Evolutionary conservation across 495 filamentous ascomycete species (phyloP).

Genomic region (Penicillium steckii): DNA sequence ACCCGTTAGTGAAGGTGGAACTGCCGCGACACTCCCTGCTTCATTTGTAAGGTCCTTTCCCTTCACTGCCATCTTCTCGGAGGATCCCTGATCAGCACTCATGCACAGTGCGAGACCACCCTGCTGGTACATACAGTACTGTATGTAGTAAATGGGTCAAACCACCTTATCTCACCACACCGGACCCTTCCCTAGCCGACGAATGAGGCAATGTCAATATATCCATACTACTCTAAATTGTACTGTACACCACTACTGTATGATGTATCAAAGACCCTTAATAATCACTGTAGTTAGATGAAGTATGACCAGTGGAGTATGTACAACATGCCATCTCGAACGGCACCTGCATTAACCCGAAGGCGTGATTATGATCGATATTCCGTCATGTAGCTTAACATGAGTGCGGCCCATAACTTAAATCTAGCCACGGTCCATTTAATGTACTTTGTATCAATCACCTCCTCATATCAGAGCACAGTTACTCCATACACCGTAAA

Average conservation of each 20-base stretch:
- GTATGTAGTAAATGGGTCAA: no score
- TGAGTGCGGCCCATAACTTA: slow-evolving; percentile 15
- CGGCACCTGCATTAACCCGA: slow-evolving; percentile 1
- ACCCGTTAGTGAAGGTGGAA: slow-evolving; percentile 14
- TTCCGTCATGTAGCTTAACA: slow-evolving; percentile 39
- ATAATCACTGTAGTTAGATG: no score
- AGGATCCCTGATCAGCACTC: background rate
- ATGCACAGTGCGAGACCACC: background rate
- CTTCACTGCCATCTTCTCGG: background rate
- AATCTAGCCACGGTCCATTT: slow-evolving; percentile 8
- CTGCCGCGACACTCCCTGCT: slow-evolving; percentile 11
- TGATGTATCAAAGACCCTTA: no score
- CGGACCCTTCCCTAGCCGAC: background rate
- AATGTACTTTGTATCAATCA: no score
- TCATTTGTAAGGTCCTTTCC: slow-evolving; percentile 10
- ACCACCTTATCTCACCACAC: background rate
- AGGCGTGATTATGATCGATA: slow-evolving; percentile 37
- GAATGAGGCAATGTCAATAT: background rate
- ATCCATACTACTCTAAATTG: no score
- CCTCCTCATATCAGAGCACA: no score
- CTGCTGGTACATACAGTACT: no score
- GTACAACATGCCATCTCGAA: background rate
- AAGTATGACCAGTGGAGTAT: background rate
- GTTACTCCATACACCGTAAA: no score
- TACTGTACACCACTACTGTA: background rate